A percentile compares a stretch with the other conserved stretches of the same genome.
These are phyloP conservation scores for Cucurbitaria berberidis DNA, from an alignment of 2,329 filamentous ascomycete species.

Conservation along the genomic window DNA sequence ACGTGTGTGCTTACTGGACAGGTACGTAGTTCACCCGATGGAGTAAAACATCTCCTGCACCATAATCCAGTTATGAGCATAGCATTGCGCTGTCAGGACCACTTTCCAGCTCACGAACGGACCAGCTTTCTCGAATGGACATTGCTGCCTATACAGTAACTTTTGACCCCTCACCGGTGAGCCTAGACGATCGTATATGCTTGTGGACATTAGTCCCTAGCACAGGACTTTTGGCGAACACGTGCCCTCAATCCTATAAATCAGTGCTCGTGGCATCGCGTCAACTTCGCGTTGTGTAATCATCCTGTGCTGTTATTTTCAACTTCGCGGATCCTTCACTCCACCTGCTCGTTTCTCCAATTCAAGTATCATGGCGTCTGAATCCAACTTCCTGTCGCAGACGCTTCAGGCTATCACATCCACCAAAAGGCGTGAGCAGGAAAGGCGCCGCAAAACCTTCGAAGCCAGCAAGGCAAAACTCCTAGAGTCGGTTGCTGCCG, in stretches of 20 bases:
- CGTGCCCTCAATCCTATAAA: background rate
- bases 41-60: too few relatives aligned
- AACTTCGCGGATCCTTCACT: background rate
- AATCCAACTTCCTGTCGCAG: slow-evolving; percentile 23
- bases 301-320: background rate
- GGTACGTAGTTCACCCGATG: too few relatives aligned
- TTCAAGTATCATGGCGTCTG: slow-evolving; percentile 6
- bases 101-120: background rate
- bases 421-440: slow-evolving; percentile 22
- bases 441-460: slow-evolving; percentile 18
- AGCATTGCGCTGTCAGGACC: background rate
- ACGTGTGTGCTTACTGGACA: too few relatives aligned
- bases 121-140: background rate
- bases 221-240: background rate
- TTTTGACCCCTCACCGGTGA: background rate
- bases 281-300: background rate
- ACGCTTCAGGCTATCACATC: slow-evolving; percentile 23
- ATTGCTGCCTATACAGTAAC: background rate
- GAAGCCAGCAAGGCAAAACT: slow-evolving; percentile 16
- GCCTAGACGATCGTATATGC: background rate
- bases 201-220: background rate
- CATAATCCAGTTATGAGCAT: too few relatives aligned
- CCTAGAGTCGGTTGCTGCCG: slow-evolving; percentile 3
- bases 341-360: too few relatives aligned
- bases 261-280: background rate